phyloP scores from a whole-genome alignment of 768 basidiomycete genomes.

The Pleurotus eryngii region DNA sequence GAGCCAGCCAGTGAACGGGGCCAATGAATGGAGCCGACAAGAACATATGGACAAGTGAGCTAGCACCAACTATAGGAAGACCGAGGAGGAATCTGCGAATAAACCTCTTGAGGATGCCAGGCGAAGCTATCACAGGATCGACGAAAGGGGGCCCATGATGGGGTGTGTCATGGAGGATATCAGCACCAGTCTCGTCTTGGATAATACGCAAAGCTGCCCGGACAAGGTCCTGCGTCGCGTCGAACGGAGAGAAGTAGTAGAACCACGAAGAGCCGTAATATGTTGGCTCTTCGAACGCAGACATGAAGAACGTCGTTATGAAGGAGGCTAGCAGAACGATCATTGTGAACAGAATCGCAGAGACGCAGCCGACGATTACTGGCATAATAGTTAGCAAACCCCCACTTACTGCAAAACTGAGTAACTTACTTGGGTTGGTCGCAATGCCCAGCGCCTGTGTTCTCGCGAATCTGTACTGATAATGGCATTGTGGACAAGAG shows the following conservation, averaged over 20 bases:
- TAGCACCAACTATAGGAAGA: conserved; percentile 73
- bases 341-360: conserved; percentile 58
- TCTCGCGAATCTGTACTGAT: conserved; percentile 72
- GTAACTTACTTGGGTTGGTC: conserved; percentile 63
- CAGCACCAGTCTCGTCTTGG: conserved; percentile 44
- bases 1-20: conserved; percentile 68
- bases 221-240: conserved; percentile 58
- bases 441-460: conserved; percentile 70
- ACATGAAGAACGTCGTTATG: conserved; percentile 64
- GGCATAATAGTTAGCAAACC: not conserved
- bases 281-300: conserved; percentile 53
- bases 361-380: conserved; percentile 66
- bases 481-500: conserved; percentile 76
- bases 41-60: conserved; percentile 72
- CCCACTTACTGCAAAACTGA: too few relatives aligned
- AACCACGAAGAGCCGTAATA: conserved; percentile 37
- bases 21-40: conserved; percentile 59
- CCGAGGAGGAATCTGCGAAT: conserved; percentile 73
- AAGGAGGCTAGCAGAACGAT: conserved; percentile 70
- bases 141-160: conserved; percentile 9
- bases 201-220: conserved; percentile 61
- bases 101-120: conserved; percentile 53
- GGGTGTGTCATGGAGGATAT: conserved; percentile 32
- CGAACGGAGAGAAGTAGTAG: conserved; percentile 49
- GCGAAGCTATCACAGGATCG: conserved; percentile 19